Percentiles rank a stretch among this genome's conserved stretches.
Conservation (phyloP, 202 grass and related monocot genomes). For the Bolboschoenoplectus hybrid region DNA sequence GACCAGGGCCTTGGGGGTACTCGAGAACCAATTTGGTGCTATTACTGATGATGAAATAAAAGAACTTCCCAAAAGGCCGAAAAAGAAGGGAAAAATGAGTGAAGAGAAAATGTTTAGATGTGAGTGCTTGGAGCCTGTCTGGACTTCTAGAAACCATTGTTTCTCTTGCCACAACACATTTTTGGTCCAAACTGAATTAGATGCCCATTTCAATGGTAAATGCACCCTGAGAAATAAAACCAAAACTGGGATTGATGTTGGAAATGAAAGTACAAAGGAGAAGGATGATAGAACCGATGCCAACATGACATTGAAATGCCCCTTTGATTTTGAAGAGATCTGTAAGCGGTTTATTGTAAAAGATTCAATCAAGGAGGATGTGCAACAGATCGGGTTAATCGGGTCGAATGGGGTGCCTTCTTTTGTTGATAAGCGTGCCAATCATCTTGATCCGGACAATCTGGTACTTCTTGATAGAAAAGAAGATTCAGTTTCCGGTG, state of each 20-base stretch:
- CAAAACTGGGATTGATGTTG: slow-evolving; percentile 43
- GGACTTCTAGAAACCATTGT: slow-evolving; percentile 83
- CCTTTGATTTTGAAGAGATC: slow-evolving; percentile 79
- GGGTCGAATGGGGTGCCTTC: slow-evolving; percentile 74
- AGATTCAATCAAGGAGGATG: slow-evolving; percentile 76
- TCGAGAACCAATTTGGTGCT: slow-evolving; percentile 75
- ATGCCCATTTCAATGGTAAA: slow-evolving; percentile 73
- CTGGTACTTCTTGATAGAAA: slow-evolving; percentile 54
- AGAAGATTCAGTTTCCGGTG: slow-evolving; percentile 50
- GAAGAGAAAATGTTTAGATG: slow-evolving; percentile 76
- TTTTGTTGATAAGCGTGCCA: slow-evolving; percentile 65
- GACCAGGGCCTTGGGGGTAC: slow-evolving; percentile 65
- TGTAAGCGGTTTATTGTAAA: slow-evolving; percentile 69
- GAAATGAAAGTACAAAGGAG: slow-evolving; percentile 60
- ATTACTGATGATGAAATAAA: slow-evolving; percentile 55
- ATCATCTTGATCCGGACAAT: slow-evolving; percentile 63
- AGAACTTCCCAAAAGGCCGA: slow-evolving; percentile 63
- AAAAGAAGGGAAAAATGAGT: slow-evolving; percentile 61
- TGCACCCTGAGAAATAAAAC: slow-evolving; percentile 44
- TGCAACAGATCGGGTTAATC: slow-evolving; percentile 82
- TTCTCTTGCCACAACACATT: slow-evolving; percentile 79
- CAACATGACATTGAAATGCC: slow-evolving; percentile 67
- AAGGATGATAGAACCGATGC: slow-evolving; percentile 59
- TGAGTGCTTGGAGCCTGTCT: slow-evolving; percentile 86
- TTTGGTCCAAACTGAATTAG: slow-evolving; percentile 55